Evolutionary conservation across 2,329 filamentous ascomycete genomes (phyloP), one percentile per base, ranked within the genome.

Genomic region (Rutstroemia sp.): DNA sequence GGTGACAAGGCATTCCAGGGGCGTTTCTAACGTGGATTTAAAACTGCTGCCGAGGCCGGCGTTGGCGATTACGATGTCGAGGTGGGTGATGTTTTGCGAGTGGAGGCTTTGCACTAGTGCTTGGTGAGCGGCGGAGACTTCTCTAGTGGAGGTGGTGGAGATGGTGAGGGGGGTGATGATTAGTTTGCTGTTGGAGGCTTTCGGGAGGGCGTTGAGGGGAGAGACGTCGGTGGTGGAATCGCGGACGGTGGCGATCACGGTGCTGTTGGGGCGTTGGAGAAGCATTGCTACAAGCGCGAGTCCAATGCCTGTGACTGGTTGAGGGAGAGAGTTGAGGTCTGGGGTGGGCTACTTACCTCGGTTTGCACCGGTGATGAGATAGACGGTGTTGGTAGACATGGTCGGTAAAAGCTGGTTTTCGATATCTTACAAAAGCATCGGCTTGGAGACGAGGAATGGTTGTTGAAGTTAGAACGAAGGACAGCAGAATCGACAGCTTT

Each of bases 1-100:
- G 1, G 62, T 61, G 2, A 60, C 38, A 37, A 79, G 52, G 12
- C 73, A 70, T 5, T 68, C 67, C 16, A 72, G 63, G 9, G 68
- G 63, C 9, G 72, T 70, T 2, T 63, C 57, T 2, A 73, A 65
- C 0, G 63, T 60, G 7, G 58, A 38, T 0, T 67, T 66, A 54
- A 65, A 75, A 6, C 60, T 47, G 3, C 65, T 62, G 2, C 66
- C 66, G 6, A 74, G 70, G 9, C 73, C 78, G 0, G 79, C 78
- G 60, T 81, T 81, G 42, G 76, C 74, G 54, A 82, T 73, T 3
- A 82, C 68, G 8, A 77, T 64, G 59, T 82, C 75, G 1, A 81
- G 63, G 27, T 70, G 64, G 6, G 65, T 60, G 57, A 81, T 73
- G 3, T 68, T 69, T 17, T 60, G 21, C 0, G 19, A 6, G 1